Percentiles rank a stretch among this genome's conserved stretches.
Evolutionary conservation across 371 early-diverging fungal species (phyloP).

Genomic region (Mortierella sp.): DNA sequence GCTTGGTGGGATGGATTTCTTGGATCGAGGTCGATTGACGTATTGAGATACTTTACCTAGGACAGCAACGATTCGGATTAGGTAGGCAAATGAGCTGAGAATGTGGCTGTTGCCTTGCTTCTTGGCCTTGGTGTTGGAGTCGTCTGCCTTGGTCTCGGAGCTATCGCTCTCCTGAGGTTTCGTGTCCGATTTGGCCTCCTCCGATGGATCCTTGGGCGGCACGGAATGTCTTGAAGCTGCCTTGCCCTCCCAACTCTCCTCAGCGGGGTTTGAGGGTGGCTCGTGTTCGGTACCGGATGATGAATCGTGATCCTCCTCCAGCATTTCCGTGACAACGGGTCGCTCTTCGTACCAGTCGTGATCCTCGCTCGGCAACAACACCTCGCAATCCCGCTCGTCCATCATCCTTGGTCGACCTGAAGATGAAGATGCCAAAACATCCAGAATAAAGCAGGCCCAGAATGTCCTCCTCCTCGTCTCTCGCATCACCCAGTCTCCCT

Average conservation of each 20-base stretch:
- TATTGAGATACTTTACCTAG: slow-evolving; percentile 65
- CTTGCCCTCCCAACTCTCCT: background rate
- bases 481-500: slow-evolving; percentile 61
- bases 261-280: background rate
- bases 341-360: slow-evolving; percentile 59
- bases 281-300: slow-evolving; percentile 33
- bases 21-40: slow-evolving; percentile 63
- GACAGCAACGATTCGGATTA: slow-evolving; percentile 56
- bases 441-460: slow-evolving; percentile 61
- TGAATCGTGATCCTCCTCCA: slow-evolving; percentile 30
- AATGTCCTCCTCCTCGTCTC: slow-evolving; percentile 64
- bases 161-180: background rate
- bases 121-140: slow-evolving; percentile 10
- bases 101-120: slow-evolving; percentile 23
- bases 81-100: slow-evolving; percentile 55
- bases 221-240: background rate
- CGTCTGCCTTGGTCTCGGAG: background rate
- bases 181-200: slow-evolving; percentile 7
- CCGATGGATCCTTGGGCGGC: background rate
- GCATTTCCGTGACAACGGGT: slow-evolving; percentile 32
- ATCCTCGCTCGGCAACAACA: slow-evolving; percentile 65
- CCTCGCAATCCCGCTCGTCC: slow-evolving; percentile 65
- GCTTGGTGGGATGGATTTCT: slow-evolving; percentile 51
- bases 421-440: slow-evolving; percentile 43
- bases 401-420: slow-evolving; percentile 65